Evolutionary conservation across 306 rosid genomes (phyloP).

Genomic region (Malus domestica): ASM211411v1 NC_041798.1:36141001-36141500

Average conservation of each 20-base stretch:
- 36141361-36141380: slow-evolving; percentile 67
- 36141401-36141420: slow-evolving; percentile 75
- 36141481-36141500: background rate
- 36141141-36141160: slow-evolving; percentile 1
- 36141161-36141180: background rate
- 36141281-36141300: slow-evolving; percentile 98
- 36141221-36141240: slow-evolving; percentile 32
- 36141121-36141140: slow-evolving; percentile 84
- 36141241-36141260: slow-evolving; percentile 54
- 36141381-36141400: slow-evolving; percentile 69
- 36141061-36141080: slow-evolving; percentile 90
- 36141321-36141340: slow-evolving; percentile 80
- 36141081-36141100: slow-evolving; percentile 75
- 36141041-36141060: slow-evolving; percentile 61
- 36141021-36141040: slow-evolving; percentile 52
- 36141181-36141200: background rate
- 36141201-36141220: background rate
- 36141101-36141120: slow-evolving; percentile 92
- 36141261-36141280: slow-evolving; percentile 85
- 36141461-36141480: background rate
- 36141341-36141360: slow-evolving; percentile 70
- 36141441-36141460: slow-evolving; percentile 95
- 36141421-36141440: slow-evolving; percentile 82
- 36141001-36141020: slow-evolving; percentile 48
- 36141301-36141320: slow-evolving; percentile 87